Evolutionary conservation across 2,329 filamentous ascomycete species (phyloP).

Genomic region (Ophiostoma angusticollis): DNA sequence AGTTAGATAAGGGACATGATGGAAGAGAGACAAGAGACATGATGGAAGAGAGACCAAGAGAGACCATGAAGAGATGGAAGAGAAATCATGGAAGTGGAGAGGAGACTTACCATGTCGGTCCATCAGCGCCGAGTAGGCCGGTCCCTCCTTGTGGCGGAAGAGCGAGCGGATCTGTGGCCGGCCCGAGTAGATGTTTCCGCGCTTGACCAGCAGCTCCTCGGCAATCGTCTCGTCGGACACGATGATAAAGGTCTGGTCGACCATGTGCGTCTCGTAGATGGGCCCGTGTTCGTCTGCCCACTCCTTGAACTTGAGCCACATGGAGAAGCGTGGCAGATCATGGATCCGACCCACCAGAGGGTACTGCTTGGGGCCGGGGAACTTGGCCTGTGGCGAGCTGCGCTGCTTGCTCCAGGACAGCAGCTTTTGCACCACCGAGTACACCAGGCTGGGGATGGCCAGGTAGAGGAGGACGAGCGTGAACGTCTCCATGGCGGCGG

Average conservation of each 20-base stretch:
- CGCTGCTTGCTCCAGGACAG: conserved; percentile 22
- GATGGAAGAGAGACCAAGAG: too few relatives aligned
- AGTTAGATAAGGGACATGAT: background rate
- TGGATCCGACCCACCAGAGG: conserved; percentile 36
- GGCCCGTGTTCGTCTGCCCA: conserved; percentile 31
- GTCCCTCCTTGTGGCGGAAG: conserved; percentile 35
- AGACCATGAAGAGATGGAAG: too few relatives aligned
- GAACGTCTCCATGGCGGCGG: conserved; percentile 25
- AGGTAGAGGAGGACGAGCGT: conserved; percentile 30
- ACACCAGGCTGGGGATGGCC: conserved; percentile 31
- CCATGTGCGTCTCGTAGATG: conserved; percentile 30
- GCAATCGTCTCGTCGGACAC: conserved; percentile 36
- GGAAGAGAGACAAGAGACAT: background rate
- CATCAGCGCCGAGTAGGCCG: conserved; percentile 37
- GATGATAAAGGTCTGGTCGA: conserved; percentile 29
- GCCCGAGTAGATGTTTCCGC: conserved; percentile 36
- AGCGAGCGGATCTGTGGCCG: conserved; percentile 37
- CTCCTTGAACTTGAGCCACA: conserved; percentile 40
- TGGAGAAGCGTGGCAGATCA: conserved; percentile 31
- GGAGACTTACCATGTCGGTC: conserved; percentile 35
- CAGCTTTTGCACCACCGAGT: conserved; percentile 28
- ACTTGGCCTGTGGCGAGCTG: conserved; percentile 17
- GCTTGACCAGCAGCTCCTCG: conserved; percentile 34
- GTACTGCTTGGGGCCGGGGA: conserved; percentile 34
- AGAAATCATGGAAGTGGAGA: too few relatives aligned